phyloP scores from a whole-genome alignment of 345 rosid species.

The Acer saccharum region DNA sequence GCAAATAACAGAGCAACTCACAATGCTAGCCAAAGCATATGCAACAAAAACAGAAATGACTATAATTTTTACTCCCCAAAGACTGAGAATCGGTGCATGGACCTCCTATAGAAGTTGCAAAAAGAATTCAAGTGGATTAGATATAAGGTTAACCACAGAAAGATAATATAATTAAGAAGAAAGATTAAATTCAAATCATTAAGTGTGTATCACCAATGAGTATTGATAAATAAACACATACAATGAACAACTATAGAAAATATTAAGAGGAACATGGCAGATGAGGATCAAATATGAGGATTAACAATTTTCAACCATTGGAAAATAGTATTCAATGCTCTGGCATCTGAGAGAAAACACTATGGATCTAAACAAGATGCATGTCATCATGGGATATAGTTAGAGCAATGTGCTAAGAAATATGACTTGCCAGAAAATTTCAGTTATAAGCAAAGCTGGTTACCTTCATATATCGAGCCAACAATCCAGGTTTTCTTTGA shows the following conservation, averaged over 20 bases:
- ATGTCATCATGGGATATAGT: neutral
- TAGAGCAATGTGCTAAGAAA: neutral
- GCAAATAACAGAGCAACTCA: slow-evolving; percentile 46
- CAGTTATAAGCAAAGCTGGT: slow-evolving; percentile 8
- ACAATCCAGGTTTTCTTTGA: slow-evolving; percentile 64
- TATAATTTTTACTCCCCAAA: slow-evolving; percentile 77
- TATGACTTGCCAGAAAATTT: neutral
- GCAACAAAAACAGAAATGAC: slow-evolving; percentile 81
- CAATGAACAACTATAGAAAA: neutral
- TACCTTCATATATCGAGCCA: slow-evolving; percentile 96
- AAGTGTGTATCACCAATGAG: neutral
- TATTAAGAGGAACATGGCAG: neutral
- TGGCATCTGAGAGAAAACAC: neutral
- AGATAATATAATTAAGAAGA: neutral
- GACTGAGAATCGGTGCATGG: slow-evolving; percentile 79
- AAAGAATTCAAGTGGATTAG: slow-evolving; percentile 21
- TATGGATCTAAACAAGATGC: neutral
- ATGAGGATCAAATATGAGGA: neutral
- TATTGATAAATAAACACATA: neutral
- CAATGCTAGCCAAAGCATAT: slow-evolving; percentile 75
- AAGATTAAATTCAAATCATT: neutral
- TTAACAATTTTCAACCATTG: neutral
- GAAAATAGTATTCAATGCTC: neutral
- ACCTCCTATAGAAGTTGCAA: slow-evolving; percentile 55
- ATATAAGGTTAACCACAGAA: slow-evolving; percentile 2